phyloP scores from a whole-genome alignment of 768 basidiomycete species.

The Nevesoporus exiguus region DNA sequence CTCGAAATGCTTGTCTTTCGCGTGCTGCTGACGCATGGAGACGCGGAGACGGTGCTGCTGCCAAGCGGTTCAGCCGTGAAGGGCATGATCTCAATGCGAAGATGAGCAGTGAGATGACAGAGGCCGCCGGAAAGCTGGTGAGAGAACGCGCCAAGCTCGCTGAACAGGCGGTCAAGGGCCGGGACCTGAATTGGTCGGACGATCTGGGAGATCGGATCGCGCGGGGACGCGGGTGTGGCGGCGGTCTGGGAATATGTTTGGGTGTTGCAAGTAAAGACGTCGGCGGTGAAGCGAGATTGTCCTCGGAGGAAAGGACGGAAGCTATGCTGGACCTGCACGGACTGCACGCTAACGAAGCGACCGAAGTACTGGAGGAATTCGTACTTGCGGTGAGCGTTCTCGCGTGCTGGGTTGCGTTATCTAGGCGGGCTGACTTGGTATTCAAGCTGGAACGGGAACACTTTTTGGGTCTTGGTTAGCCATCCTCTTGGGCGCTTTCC shows the following conservation, averaged over 20 bases:
- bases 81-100: slow-evolving; percentile 91
- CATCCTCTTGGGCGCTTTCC: slow-evolving; percentile 21
- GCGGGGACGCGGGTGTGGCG: slow-evolving; percentile 74
- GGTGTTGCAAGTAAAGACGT: slow-evolving; percentile 69
- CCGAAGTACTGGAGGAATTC: slow-evolving; percentile 87
- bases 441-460: slow-evolving; percentile 79
- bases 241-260: slow-evolving; percentile 79
- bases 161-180: slow-evolving; percentile 67
- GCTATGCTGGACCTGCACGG: slow-evolving; percentile 87
- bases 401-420: neutral
- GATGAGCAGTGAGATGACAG: slow-evolving; percentile 83
- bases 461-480: slow-evolving; percentile 76
- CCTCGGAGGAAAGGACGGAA: slow-evolving; percentile 88
- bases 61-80: slow-evolving; percentile 91
- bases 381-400: slow-evolving; percentile 68
- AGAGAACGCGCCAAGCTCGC: slow-evolving; percentile 73
- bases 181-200: slow-evolving; percentile 77
- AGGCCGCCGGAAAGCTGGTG: slow-evolving; percentile 82
- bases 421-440: slow-evolving; percentile 12
- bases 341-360: slow-evolving; percentile 89
- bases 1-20: slow-evolving; percentile 89
- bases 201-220: slow-evolving; percentile 75
- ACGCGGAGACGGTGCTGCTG: slow-evolving; percentile 91
- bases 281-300: slow-evolving; percentile 55
- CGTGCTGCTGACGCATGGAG: slow-evolving; percentile 96